A percentile compares a stretch with the other conserved stretches of the same genome.
Conservation (phyloP, 2,329 filamentous ascomycete species). For the Westerdykella aurantiaca region DNA sequence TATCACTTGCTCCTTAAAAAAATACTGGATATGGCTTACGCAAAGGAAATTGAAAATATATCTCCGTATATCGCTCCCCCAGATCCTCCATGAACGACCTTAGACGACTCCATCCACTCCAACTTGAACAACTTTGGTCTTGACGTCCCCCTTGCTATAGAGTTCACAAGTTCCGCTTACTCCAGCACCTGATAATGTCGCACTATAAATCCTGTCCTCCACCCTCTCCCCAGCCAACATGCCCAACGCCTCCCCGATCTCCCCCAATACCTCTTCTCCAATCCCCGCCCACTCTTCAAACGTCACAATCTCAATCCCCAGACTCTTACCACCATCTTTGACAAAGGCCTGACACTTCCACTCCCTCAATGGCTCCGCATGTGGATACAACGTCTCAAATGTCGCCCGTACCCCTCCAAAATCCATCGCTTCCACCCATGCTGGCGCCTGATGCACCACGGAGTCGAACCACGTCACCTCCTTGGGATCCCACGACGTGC, state of each 20-base stretch:
- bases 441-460: slow-evolving; percentile 38
- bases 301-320: slow-evolving; percentile 56
- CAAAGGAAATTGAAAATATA: too few species aligned
- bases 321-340: slow-evolving; percentile 43
- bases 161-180: too few species aligned
- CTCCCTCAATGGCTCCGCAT: slow-evolving; percentile 33
- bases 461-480: slow-evolving; percentile 32
- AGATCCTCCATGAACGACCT: too few species aligned
- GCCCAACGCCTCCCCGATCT: slow-evolving; percentile 26
- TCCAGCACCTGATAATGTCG: too few species aligned
- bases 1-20: too few species aligned
- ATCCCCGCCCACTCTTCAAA: slow-evolving; percentile 52
- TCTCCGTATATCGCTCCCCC: too few species aligned
- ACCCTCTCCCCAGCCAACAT: slow-evolving; percentile 16
- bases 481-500: slow-evolving; percentile 27
- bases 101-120: too few species aligned
- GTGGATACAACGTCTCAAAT: slow-evolving; percentile 55
- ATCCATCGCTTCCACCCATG: slow-evolving; percentile 54
- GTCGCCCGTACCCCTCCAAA: slow-evolving; percentile 34
- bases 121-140: too few species aligned
- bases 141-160: too few species aligned
- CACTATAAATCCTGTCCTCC: slow-evolving; percentile 13
- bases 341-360: slow-evolving; percentile 59
- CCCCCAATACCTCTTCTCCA: slow-evolving; percentile 48
- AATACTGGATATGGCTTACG: too few species aligned